Evolutionary conservation across 202 grass and related monocot genomes (phyloP).

Genomic region (Carex arenaria): DNA sequence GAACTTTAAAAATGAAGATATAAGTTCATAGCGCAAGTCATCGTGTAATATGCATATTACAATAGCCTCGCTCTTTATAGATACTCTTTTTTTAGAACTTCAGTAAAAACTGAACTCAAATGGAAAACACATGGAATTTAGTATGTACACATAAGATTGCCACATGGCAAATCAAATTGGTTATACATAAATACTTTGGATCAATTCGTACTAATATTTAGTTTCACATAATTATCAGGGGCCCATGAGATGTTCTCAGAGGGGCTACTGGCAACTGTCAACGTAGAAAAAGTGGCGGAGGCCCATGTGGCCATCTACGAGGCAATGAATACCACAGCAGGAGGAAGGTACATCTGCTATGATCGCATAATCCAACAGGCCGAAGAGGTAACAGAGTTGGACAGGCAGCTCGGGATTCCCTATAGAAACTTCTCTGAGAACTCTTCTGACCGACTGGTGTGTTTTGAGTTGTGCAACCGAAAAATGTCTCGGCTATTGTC

Average conservation of each 20-base stretch:
- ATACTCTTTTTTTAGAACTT: background rate
- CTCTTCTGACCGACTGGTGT: slow-evolving; percentile 30
- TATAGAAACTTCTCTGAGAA: slow-evolving; percentile 27
- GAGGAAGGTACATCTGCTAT: slow-evolving; percentile 87
- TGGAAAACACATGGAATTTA: background rate
- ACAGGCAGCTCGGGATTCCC: slow-evolving; percentile 69
- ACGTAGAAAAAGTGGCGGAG: slow-evolving; percentile 67
- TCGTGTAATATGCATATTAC: no score
- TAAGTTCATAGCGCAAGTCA: no score
- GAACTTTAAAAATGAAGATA: no score
- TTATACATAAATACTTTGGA: background rate
- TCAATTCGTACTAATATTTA: background rate
- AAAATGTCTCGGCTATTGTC: slow-evolving; percentile 67
- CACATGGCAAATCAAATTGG: background rate
- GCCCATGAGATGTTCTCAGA: slow-evolving; percentile 57
- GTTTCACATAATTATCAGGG: slow-evolving; percentile 23
- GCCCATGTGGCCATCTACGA: slow-evolving; percentile 80
- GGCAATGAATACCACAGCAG: slow-evolving; percentile 73
- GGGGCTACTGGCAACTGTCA: slow-evolving; percentile 72
- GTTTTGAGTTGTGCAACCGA: slow-evolving; percentile 77
- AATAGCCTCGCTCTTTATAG: background rate
- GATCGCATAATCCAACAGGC: slow-evolving; percentile 58
- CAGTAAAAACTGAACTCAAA: background rate
- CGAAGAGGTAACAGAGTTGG: slow-evolving; percentile 65
- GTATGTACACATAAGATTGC: background rate